Evolutionary conservation across 2,329 filamentous ascomycete genomes (phyloP), one percentile per base, ranked within the genome.

Genomic region (Fusarium domesticum): DNA sequence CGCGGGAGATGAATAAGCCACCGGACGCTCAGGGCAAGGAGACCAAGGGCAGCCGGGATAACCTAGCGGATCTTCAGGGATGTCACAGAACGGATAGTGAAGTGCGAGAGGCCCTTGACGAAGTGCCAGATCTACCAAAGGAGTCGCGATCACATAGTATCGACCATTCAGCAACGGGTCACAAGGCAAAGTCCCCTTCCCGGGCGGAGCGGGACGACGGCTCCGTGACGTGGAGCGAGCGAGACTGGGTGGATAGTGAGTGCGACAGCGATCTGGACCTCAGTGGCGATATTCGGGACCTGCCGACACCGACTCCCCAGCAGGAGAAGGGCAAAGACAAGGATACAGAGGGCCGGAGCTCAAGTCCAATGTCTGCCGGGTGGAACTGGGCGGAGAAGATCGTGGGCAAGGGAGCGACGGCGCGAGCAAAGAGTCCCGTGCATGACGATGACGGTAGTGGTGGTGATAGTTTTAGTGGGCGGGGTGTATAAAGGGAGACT

Each of bases 1-100:
- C 89, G 0, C 80, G 84, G 53, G 74, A 74, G 32, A 70, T 79
- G 18, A 66, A 73, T 36, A 71, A 77, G 52, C 72, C 71, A 2
- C 81, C 84, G 0, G 79, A 76, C 33, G 70, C 73, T 43, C 74
- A 83, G n/a, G 87, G 87, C 7, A 74, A 77, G 32, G 86, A 91
- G 67, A 85, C 76, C 15, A 78, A 73, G 50, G 52, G 46, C 53
- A 63, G 48, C 45, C 53, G 33, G 20, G 54, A 53, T 18, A 45
- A 53, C 31, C 40, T 56, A 1, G 40, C 47, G 10, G 37, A 33
- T 17, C 25, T 43, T 8, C 40, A 18, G 18, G 15, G 11, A 30
- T 35, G 39, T 53, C 17, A 43, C 41, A 48, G 59, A 16, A 60
- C 59, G 2, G 59, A 58, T 19, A 65, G 58, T 37, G 65, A 68